Evolutionary conservation across 176 grass and related monocot genomes (phyloP).

Genomic region (Poa pratensis): DNA sequence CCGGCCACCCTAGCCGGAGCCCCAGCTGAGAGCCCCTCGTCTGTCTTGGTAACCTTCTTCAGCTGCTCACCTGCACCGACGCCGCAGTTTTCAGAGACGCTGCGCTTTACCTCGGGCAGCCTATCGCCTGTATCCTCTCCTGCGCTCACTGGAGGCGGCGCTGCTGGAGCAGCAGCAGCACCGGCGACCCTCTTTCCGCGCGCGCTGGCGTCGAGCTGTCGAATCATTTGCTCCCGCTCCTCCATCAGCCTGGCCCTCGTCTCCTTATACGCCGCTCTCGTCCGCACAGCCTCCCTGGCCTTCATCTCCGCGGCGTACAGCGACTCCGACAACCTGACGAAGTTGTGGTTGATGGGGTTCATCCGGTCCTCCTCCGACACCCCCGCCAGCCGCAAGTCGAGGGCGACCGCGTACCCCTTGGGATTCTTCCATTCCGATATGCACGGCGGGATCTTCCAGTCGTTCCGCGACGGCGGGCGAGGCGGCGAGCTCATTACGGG

Average conservation of each 20-base stretch:
- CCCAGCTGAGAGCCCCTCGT: slow-evolving; percentile 31
- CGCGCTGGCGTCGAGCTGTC: slow-evolving; percentile 38
- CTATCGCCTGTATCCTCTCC: neutral
- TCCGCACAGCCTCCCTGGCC: slow-evolving; percentile 47
- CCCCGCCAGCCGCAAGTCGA: slow-evolving; percentile 54
- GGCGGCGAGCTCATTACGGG: slow-evolving; percentile 50
- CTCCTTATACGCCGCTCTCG: slow-evolving; percentile 28
- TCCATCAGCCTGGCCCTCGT: slow-evolving; percentile 22
- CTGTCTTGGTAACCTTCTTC: slow-evolving; percentile 42
- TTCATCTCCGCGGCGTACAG: slow-evolving; percentile 54
- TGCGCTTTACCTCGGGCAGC: slow-evolving; percentile 33
- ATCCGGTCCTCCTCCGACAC: slow-evolving; percentile 31
- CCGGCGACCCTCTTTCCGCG: neutral
- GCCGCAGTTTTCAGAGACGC: slow-evolving; percentile 34
- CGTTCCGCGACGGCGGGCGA: slow-evolving; percentile 21
- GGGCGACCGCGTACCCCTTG: slow-evolving; percentile 46
- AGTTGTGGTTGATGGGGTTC: slow-evolving; percentile 32
- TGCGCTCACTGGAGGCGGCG: neutral
- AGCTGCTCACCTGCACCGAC: slow-evolving; percentile 30
- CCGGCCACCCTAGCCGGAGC: slow-evolving; percentile 13
- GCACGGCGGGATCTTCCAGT: slow-evolving; percentile 52
- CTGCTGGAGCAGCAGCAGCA: neutral
- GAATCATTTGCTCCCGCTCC: slow-evolving; percentile 30
- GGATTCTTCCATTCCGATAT: slow-evolving; percentile 58
- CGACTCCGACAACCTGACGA: slow-evolving; percentile 40